Percentiles rank a stretch among this genome's conserved stretches.
Conservation (phyloP, 805 yeast genomes). For the Starmera dryadoides region DNA sequence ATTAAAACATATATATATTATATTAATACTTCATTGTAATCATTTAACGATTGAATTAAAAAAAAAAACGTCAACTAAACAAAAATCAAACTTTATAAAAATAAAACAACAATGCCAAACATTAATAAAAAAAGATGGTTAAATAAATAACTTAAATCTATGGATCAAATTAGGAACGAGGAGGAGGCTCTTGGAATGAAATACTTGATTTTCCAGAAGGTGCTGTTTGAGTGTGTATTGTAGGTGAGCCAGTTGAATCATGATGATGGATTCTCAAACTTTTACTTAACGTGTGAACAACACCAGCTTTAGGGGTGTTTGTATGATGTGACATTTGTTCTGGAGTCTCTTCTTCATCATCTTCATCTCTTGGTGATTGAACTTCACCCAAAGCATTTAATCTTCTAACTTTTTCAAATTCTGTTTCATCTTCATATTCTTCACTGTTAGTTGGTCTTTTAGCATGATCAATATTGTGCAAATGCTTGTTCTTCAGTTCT, state of each 20-base stretch:
- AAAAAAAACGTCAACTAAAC: too few species aligned
- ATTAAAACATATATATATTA: too few species aligned
- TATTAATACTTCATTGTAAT: too few species aligned
- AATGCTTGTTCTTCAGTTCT: constrained; percentile 14
- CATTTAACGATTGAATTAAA: too few species aligned
- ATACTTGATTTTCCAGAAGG: not conserved
- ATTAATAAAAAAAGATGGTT: too few species aligned
- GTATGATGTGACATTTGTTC: not conserved
- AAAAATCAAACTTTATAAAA: too few species aligned
- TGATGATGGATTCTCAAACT: not conserved
- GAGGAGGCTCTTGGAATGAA: not conserved
- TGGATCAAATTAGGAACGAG: too few species aligned
- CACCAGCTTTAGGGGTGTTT: not conserved
- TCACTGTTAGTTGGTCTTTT: constrained; percentile 19
- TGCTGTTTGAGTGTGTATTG: not conserved
- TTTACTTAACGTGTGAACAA: not conserved
- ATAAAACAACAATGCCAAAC: too few species aligned
- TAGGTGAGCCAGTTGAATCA: not conserved
- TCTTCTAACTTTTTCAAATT: constrained; percentile 58
- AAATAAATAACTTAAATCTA: too few species aligned
- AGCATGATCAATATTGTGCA: constrained; percentile 9
- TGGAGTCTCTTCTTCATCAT: constrained; percentile 40
- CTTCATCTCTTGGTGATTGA: constrained; percentile 31
- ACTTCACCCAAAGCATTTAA: constrained; percentile 47
- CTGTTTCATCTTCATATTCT: constrained; percentile 41